Percentiles rank a stretch among this genome's conserved stretches.
Evolutionary conservation across 331 rosid species (phyloP).

Genomic region (Quercus lobata): DNA sequence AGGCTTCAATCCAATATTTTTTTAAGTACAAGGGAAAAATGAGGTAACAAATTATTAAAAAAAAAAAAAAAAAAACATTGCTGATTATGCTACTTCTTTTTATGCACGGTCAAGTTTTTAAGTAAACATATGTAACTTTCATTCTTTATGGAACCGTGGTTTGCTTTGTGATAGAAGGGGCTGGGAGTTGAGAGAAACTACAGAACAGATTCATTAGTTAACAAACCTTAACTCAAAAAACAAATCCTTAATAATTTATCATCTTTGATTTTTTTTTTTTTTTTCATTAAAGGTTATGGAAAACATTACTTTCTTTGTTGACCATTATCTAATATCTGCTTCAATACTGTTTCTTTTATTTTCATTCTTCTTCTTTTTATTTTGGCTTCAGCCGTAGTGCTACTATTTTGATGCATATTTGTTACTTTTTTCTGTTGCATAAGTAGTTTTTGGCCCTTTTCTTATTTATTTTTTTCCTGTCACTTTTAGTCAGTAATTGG

Average conservation of each 20-base stretch:
- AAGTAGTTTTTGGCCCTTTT: neutral
- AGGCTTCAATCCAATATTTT: neutral
- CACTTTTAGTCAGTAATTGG: neutral
- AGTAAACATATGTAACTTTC: neutral
- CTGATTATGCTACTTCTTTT: neutral
- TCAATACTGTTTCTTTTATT: neutral
- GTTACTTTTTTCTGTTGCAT: neutral
- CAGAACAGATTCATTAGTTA: neutral
- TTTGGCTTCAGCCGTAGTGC: neutral
- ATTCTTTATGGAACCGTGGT: neutral
- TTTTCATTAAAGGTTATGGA: neutral
- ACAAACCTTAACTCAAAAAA: neutral
- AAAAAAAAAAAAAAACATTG: neutral
- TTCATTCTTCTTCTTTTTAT: neutral
- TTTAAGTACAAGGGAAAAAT: neutral
- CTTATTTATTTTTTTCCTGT: neutral
- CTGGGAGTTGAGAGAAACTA: neutral
- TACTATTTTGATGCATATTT: neutral
- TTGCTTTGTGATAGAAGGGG: neutral
- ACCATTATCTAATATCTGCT: neutral
- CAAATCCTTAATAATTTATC: neutral
- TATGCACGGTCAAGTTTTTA: neutral
- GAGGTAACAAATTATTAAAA: neutral
- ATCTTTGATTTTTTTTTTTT: neutral
- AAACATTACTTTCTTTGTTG: neutral